A percentile compares a stretch with the other conserved stretches of the same genome.
Conservation (phyloP, 352 stramenopile genomes). For the Globisporangium cystogenes region DNA sequence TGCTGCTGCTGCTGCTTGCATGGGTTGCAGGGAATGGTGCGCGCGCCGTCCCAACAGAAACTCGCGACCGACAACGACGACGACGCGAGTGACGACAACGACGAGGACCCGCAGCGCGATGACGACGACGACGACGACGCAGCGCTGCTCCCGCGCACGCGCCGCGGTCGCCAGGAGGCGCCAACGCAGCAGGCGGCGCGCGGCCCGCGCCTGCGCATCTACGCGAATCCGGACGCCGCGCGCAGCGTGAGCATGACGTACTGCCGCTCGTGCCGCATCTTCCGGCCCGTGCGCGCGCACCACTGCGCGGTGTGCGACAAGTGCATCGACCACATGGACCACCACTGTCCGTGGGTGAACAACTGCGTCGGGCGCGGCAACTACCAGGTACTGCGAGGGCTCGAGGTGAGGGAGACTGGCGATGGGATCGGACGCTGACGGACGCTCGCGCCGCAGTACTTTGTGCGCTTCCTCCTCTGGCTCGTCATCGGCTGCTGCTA, state of each 20-base stretch:
- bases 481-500: constrained; percentile 51
- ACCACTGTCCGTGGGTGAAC: constrained; percentile 98
- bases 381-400: constrained; percentile 70
- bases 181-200: not conserved
- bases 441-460: constrained; percentile 38
- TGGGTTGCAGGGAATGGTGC: constrained; percentile 8
- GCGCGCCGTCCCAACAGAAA: not conserved
- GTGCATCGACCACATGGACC: constrained; percentile 96
- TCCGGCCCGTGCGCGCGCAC: constrained; percentile 45
- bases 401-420: not conserved
- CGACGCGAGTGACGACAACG: constrained; percentile 16
- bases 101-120: constrained; percentile 10
- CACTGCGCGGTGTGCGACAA: constrained; percentile 81
- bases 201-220: constrained; percentile 23
- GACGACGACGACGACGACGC: constrained; percentile 1
- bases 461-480: constrained; percentile 74
- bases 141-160: constrained; percentile 22
- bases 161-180: constrained; percentile 1
- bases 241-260: constrained; percentile 23
- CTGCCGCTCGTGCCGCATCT: constrained; percentile 43
- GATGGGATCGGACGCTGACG: not conserved
- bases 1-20: constrained; percentile 6
- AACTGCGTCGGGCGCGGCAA: constrained; percentile 97
- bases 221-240: constrained; percentile 8
- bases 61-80: constrained; percentile 1